phyloP scores from a whole-genome alignment of 2,329 filamentous ascomycete species.

The Aspergillus fijiensis region DNA sequence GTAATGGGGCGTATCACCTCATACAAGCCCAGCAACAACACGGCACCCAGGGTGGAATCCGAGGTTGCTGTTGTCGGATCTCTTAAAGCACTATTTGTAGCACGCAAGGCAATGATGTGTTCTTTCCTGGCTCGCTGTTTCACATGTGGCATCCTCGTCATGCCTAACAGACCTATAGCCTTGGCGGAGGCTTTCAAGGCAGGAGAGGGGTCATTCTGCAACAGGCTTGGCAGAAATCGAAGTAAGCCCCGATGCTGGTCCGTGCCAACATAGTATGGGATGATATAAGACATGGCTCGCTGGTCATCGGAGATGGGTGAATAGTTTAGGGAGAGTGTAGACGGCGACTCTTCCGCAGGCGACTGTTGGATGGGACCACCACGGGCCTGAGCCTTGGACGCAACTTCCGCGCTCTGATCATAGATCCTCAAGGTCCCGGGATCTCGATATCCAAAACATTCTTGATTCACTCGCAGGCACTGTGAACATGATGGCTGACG shows the following conservation, averaged over 20 bases:
- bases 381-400: slow-evolving; percentile 11
- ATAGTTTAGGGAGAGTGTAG: not conserved
- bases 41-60: slow-evolving; percentile 9
- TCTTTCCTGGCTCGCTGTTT: slow-evolving; percentile 5
- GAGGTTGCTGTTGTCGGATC: slow-evolving; percentile 7
- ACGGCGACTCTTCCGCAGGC: not conserved
- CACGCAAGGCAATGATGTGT: slow-evolving; percentile 9
- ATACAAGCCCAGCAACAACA: slow-evolving; percentile 12
- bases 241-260: slow-evolving; percentile 2
- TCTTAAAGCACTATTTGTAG: slow-evolving; percentile 9
- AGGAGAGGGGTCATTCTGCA: slow-evolving; percentile 5
- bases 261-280: slow-evolving; percentile 7
- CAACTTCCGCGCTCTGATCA: slow-evolving; percentile 24
- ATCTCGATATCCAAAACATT: slow-evolving; percentile 25
- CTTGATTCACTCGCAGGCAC: slow-evolving; percentile 17
- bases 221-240: not conserved
- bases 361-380: not conserved
- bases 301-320: slow-evolving; percentile 1
- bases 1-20: slow-evolving; percentile 3
- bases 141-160: slow-evolving; percentile 9
- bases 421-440: slow-evolving; percentile 16
- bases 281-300: slow-evolving; percentile 9
- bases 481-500: slow-evolving; percentile 22
- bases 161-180: slow-evolving; percentile 9
- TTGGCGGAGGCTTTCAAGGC: slow-evolving; percentile 9